Base-by-base conservation (phyloP, 2,329 filamentous ascomycete genomes). In the Mollisia scopiformis region DNA sequence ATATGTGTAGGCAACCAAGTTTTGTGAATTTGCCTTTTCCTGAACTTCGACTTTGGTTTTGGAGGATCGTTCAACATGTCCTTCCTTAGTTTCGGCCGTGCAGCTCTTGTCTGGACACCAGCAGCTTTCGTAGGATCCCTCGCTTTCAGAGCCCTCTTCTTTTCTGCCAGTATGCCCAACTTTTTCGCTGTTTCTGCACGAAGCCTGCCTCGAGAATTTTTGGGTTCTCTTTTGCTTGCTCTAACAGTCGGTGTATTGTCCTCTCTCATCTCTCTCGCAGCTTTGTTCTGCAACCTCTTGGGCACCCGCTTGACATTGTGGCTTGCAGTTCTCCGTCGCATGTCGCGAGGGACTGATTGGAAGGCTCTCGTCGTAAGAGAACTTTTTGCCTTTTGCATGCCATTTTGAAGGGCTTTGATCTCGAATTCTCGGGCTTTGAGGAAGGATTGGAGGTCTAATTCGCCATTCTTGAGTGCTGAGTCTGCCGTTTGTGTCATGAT, bases 1-100 rank as follows among this genome's bases (percentile, higher is more conserved):
- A 96, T 78, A 75, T 99, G 95, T 6, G 95, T 98, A 0, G 95
- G 95, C 16, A 99, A 80, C 92, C 94, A 97, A 2, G 91, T 93
- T 79, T 98, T 98, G 74, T 91, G 83, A 49, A 89, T 79, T 73
- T 98, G 94, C 31, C 95, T 88, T 76, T 92, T 95, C 67, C 89
- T 87, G 73, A 92, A 98, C 70, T 89, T 93, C 64, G 78, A 85
- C 47, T 82, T 83, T 1, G 86, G 87, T 74, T 74, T 80, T 5
- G 79, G 79, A 5, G 87, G 83, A n/a, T 85, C 80, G 57, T 91
- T 90, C 54, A 93, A 82, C 56, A 78, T 80, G 69, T 92, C 87
- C 68, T 88, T 86, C 73, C 88, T 88, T 67, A 91, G 86, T 75
- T 90, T 92, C 1, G 89, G 86, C 41, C 82, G 80, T 7, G 82